These are phyloP conservation scores for Calocera cornea DNA, from an alignment of 768 basidiomycete genomes.

Conservation along the genomic window DNA sequence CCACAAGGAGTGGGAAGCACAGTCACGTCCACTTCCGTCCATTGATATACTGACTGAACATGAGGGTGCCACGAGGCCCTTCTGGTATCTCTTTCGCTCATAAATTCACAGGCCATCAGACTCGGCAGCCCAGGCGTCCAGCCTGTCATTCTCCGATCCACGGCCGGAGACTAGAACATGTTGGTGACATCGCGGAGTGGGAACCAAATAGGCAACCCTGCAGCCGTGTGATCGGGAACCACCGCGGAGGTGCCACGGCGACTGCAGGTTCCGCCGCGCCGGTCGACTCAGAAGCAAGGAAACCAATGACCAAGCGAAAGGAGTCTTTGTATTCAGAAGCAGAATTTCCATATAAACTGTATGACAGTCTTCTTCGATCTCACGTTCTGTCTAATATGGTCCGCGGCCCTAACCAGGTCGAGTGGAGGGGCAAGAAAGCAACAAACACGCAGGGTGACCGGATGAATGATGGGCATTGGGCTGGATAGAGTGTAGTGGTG, in stretches of 20 bases:
- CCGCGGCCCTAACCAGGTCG: too few species aligned
- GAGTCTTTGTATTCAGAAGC: constrained; percentile 6
- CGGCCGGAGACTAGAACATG: neutral
- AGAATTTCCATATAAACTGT: neutral
- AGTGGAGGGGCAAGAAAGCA: too few species aligned
- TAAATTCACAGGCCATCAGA: neutral
- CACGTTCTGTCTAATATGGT: neutral
- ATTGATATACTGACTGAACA: neutral
- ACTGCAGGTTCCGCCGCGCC: neutral
- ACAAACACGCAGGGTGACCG: neutral
- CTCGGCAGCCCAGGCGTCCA: neutral
- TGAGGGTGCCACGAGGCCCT: neutral
- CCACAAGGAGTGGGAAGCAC: neutral
- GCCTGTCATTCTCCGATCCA: neutral
- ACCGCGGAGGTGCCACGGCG: neutral
- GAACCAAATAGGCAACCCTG: neutral
- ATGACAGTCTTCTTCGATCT: neutral
- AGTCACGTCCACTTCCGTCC: neutral
- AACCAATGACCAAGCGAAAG: neutral
- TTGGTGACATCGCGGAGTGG: neutral
- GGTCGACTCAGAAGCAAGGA: neutral
- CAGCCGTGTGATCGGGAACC: neutral
- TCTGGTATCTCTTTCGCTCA: neutral
- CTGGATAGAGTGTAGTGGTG: neutral
- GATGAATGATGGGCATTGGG: neutral